Conservation (phyloP, 1,284 basidiomycete genomes). For the Pholiota adiposa region DNA sequence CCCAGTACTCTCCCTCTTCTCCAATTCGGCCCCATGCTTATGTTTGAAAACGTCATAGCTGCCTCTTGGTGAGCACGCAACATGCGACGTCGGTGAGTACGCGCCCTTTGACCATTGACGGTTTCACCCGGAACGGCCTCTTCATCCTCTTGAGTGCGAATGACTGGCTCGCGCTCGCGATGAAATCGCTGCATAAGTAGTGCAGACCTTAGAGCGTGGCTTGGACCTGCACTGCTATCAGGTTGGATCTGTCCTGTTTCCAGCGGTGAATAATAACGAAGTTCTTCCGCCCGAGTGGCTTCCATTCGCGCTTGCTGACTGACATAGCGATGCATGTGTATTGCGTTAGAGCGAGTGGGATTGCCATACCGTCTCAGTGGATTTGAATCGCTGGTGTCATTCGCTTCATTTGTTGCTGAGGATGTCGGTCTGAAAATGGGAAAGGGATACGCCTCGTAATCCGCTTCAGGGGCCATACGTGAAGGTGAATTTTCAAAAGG, state of each 20-base stretch:
- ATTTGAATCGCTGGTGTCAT: not conserved
- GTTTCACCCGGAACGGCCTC: not conserved
- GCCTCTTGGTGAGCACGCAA: constrained; percentile 14
- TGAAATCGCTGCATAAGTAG: not conserved
- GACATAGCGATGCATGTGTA: constrained; percentile 15
- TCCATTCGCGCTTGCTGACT: constrained; percentile 15
- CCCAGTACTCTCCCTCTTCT: constrained; percentile 43
- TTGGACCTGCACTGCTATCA: not conserved
- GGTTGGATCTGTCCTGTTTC: not conserved
- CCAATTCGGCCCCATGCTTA: constrained; percentile 18
- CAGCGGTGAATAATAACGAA: not conserved
- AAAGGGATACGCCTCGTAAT: not conserved
- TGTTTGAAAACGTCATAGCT: not conserved
- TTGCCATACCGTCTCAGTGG: not conserved
- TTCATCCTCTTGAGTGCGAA: not conserved
- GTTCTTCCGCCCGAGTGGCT: constrained; percentile 12
- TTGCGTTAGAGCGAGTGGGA: not conserved
- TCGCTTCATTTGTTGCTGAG: not conserved
- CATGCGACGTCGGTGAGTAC: constrained; percentile 16
- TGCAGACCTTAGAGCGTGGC: not conserved
- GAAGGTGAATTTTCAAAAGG: not conserved
- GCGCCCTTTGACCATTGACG: not conserved
- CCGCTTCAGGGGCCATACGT: not conserved
- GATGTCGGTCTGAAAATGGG: not conserved
- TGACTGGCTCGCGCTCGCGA: not conserved